Percentiles rank a stretch among this genome's conserved stretches.
These are phyloP conservation scores for Epithele typhae DNA, from an alignment of 768 basidiomycete species.

Conservation along the genomic window DNA sequence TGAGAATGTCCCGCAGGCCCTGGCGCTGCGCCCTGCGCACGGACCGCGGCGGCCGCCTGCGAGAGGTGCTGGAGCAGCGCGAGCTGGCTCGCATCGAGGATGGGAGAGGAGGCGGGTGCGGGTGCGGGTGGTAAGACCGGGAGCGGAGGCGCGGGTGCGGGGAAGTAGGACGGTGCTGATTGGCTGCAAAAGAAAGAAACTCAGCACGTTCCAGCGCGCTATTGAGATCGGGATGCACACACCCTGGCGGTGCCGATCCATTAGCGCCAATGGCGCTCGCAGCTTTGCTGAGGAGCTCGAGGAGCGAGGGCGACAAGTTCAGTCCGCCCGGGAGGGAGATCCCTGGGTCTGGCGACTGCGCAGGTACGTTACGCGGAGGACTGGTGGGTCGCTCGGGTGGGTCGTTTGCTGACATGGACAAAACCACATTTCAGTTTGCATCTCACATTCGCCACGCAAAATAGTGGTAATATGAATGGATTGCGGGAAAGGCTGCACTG, in stretches of 20 bases:
- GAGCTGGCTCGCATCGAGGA: slow-evolving; percentile 53
- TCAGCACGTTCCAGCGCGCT: slow-evolving; percentile 4
- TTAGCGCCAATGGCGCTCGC: slow-evolving; percentile 36
- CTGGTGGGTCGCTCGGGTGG: slow-evolving; percentile 21
- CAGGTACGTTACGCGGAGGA: slow-evolving; percentile 17
- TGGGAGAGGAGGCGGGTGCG: slow-evolving; percentile 26
- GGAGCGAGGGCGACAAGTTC: slow-evolving; percentile 59
- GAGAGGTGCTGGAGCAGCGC: slow-evolving; percentile 76
- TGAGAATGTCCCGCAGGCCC: slow-evolving; percentile 21
- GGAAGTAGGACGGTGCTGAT: slow-evolving; percentile 39
- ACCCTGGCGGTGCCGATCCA: slow-evolving; percentile 34
- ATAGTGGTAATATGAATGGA: slow-evolving; percentile 50
- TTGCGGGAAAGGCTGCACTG: slow-evolving; percentile 75
- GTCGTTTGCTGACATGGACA: slow-evolving; percentile 52
- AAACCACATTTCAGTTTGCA: slow-evolving; percentile 64
- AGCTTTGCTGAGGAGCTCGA: slow-evolving; percentile 69
- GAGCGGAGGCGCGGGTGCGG: neutral
- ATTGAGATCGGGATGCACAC: slow-evolving; percentile 20
- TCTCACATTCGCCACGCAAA: slow-evolving; percentile 48
- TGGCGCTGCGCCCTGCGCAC: too few relatives aligned
- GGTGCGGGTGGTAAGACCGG: slow-evolving; percentile 43
- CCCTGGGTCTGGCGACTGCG: slow-evolving; percentile 17
- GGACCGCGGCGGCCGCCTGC: too few relatives aligned
- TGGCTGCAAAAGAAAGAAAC: slow-evolving; percentile 39
- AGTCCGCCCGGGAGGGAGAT: slow-evolving; percentile 14